Conservation (phyloP, 495 filamentous ascomycete genomes). For the Lasiosphaeria miniovina region DNA sequence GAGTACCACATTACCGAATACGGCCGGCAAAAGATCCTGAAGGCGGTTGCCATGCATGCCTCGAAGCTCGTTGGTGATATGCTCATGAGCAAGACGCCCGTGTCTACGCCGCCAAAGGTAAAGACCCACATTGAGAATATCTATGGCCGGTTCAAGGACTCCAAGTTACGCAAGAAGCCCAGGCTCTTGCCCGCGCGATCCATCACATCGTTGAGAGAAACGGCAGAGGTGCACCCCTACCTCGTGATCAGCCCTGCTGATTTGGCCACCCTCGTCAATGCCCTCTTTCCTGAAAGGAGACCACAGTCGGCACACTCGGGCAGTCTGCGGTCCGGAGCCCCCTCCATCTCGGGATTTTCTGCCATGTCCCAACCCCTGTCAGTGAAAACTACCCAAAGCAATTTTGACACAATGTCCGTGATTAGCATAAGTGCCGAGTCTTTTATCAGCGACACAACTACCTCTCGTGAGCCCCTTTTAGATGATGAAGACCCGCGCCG, state of each 20-base stretch:
- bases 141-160: slow-evolving; percentile 60
- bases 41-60: slow-evolving; percentile 72
- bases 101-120: slow-evolving; percentile 62
- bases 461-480: slow-evolving; percentile 61
- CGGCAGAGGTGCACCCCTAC: slow-evolving; percentile 67
- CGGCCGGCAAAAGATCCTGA: slow-evolving; percentile 83
- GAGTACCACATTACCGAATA: slow-evolving; percentile 90
- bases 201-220: slow-evolving; percentile 67
- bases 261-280: slow-evolving; percentile 65
- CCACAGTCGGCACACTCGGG: slow-evolving; percentile 52
- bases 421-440: slow-evolving; percentile 67
- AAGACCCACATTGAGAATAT: slow-evolving; percentile 75
- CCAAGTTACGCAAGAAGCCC: slow-evolving; percentile 48
- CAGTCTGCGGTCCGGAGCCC: slow-evolving; percentile 59
- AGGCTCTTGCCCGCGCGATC: slow-evolving; percentile 64
- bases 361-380: slow-evolving; percentile 49
- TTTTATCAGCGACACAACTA: slow-evolving; percentile 63
- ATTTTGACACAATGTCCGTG: slow-evolving; percentile 57
- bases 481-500: slow-evolving; percentile 49
- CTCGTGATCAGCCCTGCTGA: slow-evolving; percentile 73
- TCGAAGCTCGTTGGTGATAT: slow-evolving; percentile 70
- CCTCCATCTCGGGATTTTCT: slow-evolving; percentile 64
- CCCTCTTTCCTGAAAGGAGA: slow-evolving; percentile 63
- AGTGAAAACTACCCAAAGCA: slow-evolving; percentile 39
- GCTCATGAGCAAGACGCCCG: slow-evolving; percentile 55